Conservation (phyloP, 2,329 filamentous ascomycete genomes). For the Pezicula neosporulosa region DNA sequence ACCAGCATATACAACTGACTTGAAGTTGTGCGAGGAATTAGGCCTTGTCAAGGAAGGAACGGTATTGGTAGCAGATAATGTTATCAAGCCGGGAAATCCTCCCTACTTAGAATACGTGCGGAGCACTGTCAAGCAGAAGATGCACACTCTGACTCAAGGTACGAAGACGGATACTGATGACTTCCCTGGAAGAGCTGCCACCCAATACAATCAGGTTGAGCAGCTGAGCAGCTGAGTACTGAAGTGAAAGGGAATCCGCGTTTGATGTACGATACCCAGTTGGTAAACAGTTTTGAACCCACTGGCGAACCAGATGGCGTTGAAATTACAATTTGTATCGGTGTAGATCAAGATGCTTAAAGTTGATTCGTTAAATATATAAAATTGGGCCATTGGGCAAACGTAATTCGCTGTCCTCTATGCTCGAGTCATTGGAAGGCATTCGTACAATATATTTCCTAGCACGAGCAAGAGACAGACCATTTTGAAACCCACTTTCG, state of each 20-base stretch:
- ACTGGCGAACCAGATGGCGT: slow-evolving; percentile 60
- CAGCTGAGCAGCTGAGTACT: slow-evolving; percentile 29
- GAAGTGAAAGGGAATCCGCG: slow-evolving; percentile 55
- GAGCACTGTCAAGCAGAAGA: slow-evolving; percentile 60
- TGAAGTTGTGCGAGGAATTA: slow-evolving; percentile 74
- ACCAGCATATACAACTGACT: slow-evolving; percentile 67
- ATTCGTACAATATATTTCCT: too few relatives aligned
- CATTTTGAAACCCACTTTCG: too few relatives aligned
- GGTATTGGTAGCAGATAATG: slow-evolving; percentile 66
- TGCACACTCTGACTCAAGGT: slow-evolving; percentile 41
- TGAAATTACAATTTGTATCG: slow-evolving; percentile 60
- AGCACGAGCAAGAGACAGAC: too few relatives aligned
- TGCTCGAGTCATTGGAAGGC: too few relatives aligned
- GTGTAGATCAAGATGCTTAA: slow-evolving; percentile 16
- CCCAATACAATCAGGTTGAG: slow-evolving; percentile 34
- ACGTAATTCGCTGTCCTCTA: too few relatives aligned
- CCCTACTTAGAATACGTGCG: slow-evolving; percentile 69
- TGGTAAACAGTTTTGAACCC: slow-evolving; percentile 64
- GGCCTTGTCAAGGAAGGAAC: slow-evolving; percentile 59
- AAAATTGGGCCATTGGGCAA: too few relatives aligned
- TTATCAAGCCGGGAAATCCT: slow-evolving; percentile 69
- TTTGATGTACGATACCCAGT: slow-evolving; percentile 61
- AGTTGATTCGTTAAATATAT: too few relatives aligned
- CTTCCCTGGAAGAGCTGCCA: slow-evolving; percentile 15
- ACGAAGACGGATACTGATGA: slow-evolving; percentile 37